Evolutionary conservation across 148 eudicot genomes (phyloP), one percentile per base, ranked within the genome.

Genomic region (Vaccinium macrocarpon): DNA sequence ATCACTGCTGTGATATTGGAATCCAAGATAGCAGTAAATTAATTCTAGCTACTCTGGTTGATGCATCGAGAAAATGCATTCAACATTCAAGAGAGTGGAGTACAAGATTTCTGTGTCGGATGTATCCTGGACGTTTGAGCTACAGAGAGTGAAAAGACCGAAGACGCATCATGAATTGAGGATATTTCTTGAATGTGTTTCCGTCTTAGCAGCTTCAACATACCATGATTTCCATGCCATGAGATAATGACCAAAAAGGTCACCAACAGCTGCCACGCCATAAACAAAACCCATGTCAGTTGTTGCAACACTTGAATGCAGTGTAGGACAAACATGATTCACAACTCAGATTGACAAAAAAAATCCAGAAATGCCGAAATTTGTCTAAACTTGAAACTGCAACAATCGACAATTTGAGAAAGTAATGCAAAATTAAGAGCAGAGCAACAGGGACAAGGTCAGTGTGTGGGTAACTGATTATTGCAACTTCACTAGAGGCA

Each of bases 151-250:
- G 25, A 7, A 6, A 18, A 50, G 49, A 7, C 19, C 18, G 27
- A 27, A 42, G 1, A 15, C 53, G 35, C 73, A 13, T 4, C 38
- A 13, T 38, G 18, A 68, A 68, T 68, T 87, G 85, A 83, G 61
- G 85, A 79, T 68, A 72, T 80, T 48, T 78, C 56, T 57, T 80
- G 48, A 49, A 55, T 64, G 35, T 84, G 61, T 59, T 87, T 80
- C 79, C 81, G 84, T 88, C 78, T 76, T 84, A 23, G 68, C 88
- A 70, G 79, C 90, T 86, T 89, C 93, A 56, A 51, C 89, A 82
- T 70, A 70, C 91, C 93, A 91, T 23, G 89, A 84, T 66, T 86
- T 89, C 93, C 93, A 91, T n/a, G 93, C 90, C 57, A 84, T 86
- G 10, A 73, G 78, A 84, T 89, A 91, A 82, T 91, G 93, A 81